These are phyloP conservation scores for Debaryomyces sp. DNA, from an alignment of 1,139 yeast genomes.

Conservation along the genomic window DNA sequence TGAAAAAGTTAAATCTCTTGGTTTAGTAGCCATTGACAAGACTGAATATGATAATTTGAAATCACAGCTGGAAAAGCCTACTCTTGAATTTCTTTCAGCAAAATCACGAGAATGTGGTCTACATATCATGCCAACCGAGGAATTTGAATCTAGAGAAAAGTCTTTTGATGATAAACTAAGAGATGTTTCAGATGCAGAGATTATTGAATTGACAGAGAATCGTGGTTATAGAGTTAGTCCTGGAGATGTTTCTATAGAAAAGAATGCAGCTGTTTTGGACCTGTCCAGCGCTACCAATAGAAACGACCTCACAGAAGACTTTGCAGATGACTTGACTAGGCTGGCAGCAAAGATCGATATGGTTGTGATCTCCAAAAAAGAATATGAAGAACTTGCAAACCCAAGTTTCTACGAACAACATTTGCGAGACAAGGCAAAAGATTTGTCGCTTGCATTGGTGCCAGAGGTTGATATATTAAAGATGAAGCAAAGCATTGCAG, in stretches of 20 bases:
- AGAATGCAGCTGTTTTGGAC: neutral
- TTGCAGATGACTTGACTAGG: slow-evolving; percentile 29
- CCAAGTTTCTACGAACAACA: slow-evolving; percentile 16
- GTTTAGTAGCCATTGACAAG: slow-evolving; percentile 7
- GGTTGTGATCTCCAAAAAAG: slow-evolving; percentile 31
- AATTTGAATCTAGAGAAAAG: slow-evolving; percentile 11
- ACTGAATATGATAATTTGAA: slow-evolving; percentile 18
- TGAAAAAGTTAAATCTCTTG: slow-evolving; percentile 19
- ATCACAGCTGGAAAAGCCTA: slow-evolving; percentile 18
- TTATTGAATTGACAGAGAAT: slow-evolving; percentile 4
- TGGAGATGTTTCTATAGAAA: neutral
- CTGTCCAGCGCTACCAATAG: slow-evolving; percentile 9
- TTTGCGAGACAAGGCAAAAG: slow-evolving; percentile 19
- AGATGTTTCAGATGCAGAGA: neutral
- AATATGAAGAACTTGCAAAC: slow-evolving; percentile 19
- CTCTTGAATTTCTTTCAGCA: slow-evolving; percentile 20
- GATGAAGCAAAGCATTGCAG: slow-evolving; percentile 35
- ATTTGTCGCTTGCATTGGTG: slow-evolving; percentile 18
- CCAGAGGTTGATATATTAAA: slow-evolving; percentile 30
- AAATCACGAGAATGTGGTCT: slow-evolving; percentile 20
- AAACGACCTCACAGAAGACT: slow-evolving; percentile 39
- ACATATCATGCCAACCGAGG: slow-evolving; percentile 22
- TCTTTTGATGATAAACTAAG: neutral
- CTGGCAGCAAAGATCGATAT: slow-evolving; percentile 41
- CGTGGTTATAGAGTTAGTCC: slow-evolving; percentile 18